Evolutionary conservation across 139 green algal species (phyloP).

Genomic region (Spirogloea muscicola): DNA sequence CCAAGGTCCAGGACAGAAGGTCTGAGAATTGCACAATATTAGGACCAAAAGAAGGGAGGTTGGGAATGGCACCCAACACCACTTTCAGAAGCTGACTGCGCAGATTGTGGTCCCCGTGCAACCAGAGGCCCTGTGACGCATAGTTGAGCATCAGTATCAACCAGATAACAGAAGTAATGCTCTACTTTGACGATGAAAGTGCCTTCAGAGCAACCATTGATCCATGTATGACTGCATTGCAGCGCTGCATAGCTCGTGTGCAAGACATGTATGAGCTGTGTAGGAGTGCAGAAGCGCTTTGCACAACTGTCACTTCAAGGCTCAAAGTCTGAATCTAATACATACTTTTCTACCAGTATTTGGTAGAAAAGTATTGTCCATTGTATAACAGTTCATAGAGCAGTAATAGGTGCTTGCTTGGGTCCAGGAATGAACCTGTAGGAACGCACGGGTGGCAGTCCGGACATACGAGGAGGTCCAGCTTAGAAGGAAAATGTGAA

Average conservation of each 20-base stretch:
- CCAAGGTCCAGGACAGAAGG: conserved; percentile 19
- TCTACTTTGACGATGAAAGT: too few relatives aligned
- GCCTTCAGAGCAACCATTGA: too few relatives aligned
- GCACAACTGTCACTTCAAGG: too few relatives aligned
- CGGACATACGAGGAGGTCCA: conserved; percentile 23
- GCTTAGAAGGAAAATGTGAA: conserved; percentile 31
- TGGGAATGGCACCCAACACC: background rate
- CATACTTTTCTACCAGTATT: too few relatives aligned
- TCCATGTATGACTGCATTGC: too few relatives aligned
- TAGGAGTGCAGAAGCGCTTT: too few relatives aligned
- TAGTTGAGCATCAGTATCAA: too few relatives aligned
- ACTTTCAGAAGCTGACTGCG: background rate
- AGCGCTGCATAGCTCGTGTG: conserved; percentile 21
- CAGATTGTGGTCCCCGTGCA: background rate
- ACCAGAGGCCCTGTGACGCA: too few relatives aligned
- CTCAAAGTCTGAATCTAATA: too few relatives aligned
- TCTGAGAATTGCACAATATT: conserved; percentile 15
- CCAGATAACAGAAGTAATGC: too few relatives aligned
- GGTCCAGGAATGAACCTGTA: conserved; percentile 5
- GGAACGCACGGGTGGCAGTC: conserved; percentile 16
- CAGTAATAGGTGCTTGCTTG: background rate
- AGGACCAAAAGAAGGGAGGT: background rate
- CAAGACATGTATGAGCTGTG: too few relatives aligned
- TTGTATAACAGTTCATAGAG: background rate
- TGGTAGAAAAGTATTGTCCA: background rate